Evolutionary conservation across 2,329 filamentous ascomycete species (phyloP), one percentile per base, ranked within the genome.

Genomic region (Colletotrichum sp.): DNA sequence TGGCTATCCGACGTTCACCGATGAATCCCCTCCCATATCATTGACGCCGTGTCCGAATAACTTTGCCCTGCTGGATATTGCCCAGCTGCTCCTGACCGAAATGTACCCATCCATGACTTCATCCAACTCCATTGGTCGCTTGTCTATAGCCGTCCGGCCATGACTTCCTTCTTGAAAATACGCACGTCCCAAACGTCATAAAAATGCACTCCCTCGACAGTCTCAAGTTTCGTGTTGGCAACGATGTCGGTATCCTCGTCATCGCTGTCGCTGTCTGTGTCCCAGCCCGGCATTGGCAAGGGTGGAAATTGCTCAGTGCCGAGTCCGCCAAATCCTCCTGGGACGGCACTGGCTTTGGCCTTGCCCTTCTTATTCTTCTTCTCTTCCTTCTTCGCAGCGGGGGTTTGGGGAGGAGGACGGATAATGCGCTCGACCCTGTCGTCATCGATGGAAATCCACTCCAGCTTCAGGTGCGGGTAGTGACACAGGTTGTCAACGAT

Each of bases 121-220:
- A 70, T 70, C 67, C 67, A 70, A 70, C 59, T 70, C 59, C 67
- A 61, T 70, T 70, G 36, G 26, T 63, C 26, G 57, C 65, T 18
- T 43, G 30, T 66, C 63, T 55, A 89, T 32, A 90, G 78, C 26
- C 84, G 81, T 3, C 87, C 88, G 26, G 78, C 78, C 36, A 88
- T 84, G 65, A 92, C 82, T 79, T 92, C 90, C 82, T 91, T 92
- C 78, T 90, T 86, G 77, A 92, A 93, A 66, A 93, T 92, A 76
- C 85, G 86, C 43, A 92, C 86, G 0, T 86, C 90, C 77, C 77
- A 82, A 7, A 89, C 82, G 61, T 90, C 87, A 65, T 85, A 86
- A 76, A 88, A 88, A 8, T 81, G 81, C 10, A 87, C 79, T 5
- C 81, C 81, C 21, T 87, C 85, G 4, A 86, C 75, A 9, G 84